Evolutionary conservation across 768 basidiomycete species (phyloP).

Genomic region (Exsudoporus frostii): DNA sequence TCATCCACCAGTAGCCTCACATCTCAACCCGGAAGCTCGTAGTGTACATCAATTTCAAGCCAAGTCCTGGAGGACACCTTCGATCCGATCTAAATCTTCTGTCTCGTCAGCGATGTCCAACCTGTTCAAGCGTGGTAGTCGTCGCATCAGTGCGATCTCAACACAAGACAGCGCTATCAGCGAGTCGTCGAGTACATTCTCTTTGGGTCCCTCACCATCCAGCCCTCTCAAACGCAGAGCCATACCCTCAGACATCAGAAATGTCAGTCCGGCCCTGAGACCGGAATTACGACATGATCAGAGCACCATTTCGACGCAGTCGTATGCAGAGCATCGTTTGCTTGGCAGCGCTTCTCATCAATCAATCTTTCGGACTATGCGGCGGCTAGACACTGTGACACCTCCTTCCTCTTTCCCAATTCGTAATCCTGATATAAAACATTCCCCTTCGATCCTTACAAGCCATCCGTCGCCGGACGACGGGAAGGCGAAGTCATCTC

Average conservation of each 20-base stretch:
- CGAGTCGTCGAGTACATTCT: constrained; percentile 44
- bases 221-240: constrained; percentile 44
- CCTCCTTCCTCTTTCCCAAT: constrained; percentile 58
- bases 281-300: constrained; percentile 40
- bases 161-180: constrained; percentile 41
- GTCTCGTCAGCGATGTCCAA: constrained; percentile 49
- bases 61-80: constrained; percentile 44
- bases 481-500: constrained; percentile 54
- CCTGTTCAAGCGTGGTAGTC: constrained; percentile 48
- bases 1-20: constrained; percentile 15
- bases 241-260: constrained; percentile 42
- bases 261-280: constrained; percentile 3
- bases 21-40: constrained; percentile 19
- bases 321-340: constrained; percentile 29
- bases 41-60: constrained; percentile 27
- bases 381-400: constrained; percentile 39
- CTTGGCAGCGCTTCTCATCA: constrained; percentile 32
- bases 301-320: constrained; percentile 44
- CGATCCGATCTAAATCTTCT: constrained; percentile 51
- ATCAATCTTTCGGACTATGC: constrained; percentile 43
- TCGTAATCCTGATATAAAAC: constrained; percentile 35
- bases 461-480: constrained; percentile 47
- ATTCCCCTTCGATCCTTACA: constrained; percentile 31
- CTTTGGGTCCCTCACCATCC: constrained; percentile 26
- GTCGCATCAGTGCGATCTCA: constrained; percentile 31